Base-by-base conservation (phyloP, 371 early-diverging fungal species). In the Nosema bombycis region DNA sequence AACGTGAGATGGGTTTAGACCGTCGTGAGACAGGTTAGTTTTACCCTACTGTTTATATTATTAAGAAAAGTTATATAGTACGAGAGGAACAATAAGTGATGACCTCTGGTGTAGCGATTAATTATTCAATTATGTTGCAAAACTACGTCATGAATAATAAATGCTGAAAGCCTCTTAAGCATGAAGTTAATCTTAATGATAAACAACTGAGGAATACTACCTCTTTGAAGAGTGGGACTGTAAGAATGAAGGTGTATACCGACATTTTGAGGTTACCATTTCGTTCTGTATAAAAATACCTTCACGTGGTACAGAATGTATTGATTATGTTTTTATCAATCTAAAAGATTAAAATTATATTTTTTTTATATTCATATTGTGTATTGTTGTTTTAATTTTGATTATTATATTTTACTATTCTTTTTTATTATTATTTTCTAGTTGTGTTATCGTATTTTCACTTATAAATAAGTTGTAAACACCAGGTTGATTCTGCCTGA, bases 21-120 rank as follows among this genome's bases (percentile, higher is more conserved):
- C 84, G 88, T 89, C 88, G 87, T 87, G 88, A 89, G 89, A 88
- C 87, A 88, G 88, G 88, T 88, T 87, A 88, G 88, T 88, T 88
- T 88, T 88, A 88, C 88, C 88, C 89, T 88, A 88, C 88, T 88
- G 89, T 69, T 80, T 78, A 82, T 75, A 84, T 73, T 80, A 80
- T 78, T 87, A 74, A 88, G 88, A 86, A 87, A 87, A 86, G 82
- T 82, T 86, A 85, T 78, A 83, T 80, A 88, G 88, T 88, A 88
- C 89, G 86, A 88, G 88, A 88, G 86, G 88, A 88, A 88, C 85
- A 77, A 78, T 85, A 85, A 80, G 82, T 84, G 85, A 86, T 84
- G 85, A 87, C 87, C 86, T 81, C 87, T 88, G 88, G 87, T 87
- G 81, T 78, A 84, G 87, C 88, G 77, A 72, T 84, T 86, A 75